Conservation (phyloP, 306 rosid genomes). For the Citrullus colocynthis region DNA sequence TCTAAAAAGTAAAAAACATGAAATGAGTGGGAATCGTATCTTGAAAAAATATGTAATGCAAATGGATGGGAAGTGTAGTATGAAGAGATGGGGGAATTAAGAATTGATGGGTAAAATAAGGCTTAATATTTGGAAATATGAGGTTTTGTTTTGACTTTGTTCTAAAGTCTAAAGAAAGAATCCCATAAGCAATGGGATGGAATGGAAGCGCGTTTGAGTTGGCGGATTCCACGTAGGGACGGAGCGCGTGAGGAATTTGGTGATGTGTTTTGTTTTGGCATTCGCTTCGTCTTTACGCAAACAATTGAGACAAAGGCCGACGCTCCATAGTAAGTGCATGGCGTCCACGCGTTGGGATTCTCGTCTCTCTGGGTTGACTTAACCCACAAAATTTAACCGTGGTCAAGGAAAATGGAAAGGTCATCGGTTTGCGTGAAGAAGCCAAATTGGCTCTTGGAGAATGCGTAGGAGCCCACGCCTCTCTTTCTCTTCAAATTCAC, state of each 20-base stretch:
- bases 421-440: not conserved
- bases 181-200: too few relatives aligned
- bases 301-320: not conserved
- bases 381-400: not conserved
- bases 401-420: not conserved
- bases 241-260: not conserved
- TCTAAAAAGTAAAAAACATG: too few relatives aligned
- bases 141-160: too few relatives aligned
- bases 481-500: not conserved
- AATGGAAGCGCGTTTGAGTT: not conserved
- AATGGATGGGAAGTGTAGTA: too few relatives aligned
- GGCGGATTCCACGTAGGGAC: not conserved
- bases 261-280: not conserved
- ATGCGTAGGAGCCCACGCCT: not conserved
- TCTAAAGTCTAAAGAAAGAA: too few relatives aligned
- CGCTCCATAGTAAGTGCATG: not conserved
- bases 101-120: too few relatives aligned
- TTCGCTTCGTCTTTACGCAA: not conserved
- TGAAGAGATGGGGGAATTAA: too few relatives aligned
- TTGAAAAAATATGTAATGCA: too few relatives aligned
- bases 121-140: too few relatives aligned
- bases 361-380: not conserved
- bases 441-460: constrained; percentile 19
- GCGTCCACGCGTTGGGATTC: not conserved
- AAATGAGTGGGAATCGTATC: too few relatives aligned